phyloP scores from a whole-genome alignment of 2,329 filamentous ascomycete species.

The Hypoxylon sp. region DNA sequence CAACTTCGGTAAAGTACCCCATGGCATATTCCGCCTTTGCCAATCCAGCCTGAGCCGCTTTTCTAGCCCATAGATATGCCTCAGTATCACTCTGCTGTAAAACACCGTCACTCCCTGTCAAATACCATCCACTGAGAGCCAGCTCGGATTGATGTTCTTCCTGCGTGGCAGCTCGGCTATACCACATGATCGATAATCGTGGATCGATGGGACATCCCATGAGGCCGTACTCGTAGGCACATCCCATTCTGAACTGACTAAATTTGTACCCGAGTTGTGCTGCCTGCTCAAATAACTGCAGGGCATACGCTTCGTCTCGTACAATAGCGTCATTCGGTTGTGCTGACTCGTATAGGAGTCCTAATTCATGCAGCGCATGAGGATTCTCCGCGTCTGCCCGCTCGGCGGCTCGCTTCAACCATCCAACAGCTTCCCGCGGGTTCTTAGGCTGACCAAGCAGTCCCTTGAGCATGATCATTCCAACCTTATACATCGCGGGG shows the following conservation, averaged over 20 bases:
- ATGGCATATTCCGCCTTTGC: constrained; percentile 98
- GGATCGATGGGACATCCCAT: constrained; percentile 88
- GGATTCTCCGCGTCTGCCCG: constrained; percentile 90
- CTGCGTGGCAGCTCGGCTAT: constrained; percentile 89
- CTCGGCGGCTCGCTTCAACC: constrained; percentile 94
- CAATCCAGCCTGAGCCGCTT: constrained; percentile 88
- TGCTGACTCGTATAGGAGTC: constrained; percentile 74
- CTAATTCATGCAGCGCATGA: constrained; percentile 93
- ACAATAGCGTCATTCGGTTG: constrained; percentile 79
- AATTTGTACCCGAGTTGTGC: constrained; percentile 94
- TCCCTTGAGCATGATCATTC: constrained; percentile 95
- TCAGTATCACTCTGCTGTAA: constrained; percentile 94
- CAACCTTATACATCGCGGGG: constrained; percentile 98
- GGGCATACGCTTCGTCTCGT: constrained; percentile 84
- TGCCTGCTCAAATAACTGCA: constrained; percentile 86
- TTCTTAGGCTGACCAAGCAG: constrained; percentile 89
- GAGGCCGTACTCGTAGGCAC: constrained; percentile 89
- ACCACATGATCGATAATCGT: constrained; percentile 91
- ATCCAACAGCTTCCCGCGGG: constrained; percentile 86
- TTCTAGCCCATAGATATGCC: constrained; percentile 96
- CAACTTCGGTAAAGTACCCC: constrained; percentile 97
- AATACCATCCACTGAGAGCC: constrained; percentile 90
- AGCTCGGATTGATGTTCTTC: constrained; percentile 95
- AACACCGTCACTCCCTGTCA: constrained; percentile 90
- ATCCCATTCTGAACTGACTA: constrained; percentile 90